Evolutionary conservation across 768 basidiomycete genomes (phyloP).

Genomic region (Panaeolus papilionaceus): DNA sequence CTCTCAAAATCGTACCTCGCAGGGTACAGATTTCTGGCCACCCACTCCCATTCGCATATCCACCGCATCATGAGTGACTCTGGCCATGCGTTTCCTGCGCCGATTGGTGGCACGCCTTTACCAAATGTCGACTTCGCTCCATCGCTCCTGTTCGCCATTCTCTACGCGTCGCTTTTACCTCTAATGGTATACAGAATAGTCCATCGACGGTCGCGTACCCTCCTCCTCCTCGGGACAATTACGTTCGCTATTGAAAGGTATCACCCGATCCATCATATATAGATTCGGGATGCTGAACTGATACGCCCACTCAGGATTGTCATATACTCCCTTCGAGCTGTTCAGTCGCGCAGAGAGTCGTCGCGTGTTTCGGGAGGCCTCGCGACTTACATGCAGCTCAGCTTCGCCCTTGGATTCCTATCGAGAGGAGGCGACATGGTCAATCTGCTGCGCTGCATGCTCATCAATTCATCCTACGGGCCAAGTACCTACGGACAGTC

Average conservation of each 20-base stretch:
- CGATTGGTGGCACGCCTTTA: conserved; percentile 49
- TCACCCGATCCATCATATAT: background rate
- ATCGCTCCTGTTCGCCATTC: conserved; percentile 46
- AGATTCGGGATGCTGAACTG: background rate
- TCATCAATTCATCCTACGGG: conserved; percentile 47
- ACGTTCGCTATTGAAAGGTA: conserved; percentile 46
- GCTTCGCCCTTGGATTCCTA: conserved; percentile 40
- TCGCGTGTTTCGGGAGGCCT: conserved; percentile 31
- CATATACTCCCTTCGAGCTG: conserved; percentile 38
- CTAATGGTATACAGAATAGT: conserved; percentile 41
- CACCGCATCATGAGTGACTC: background rate
- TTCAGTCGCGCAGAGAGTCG: conserved; percentile 28
- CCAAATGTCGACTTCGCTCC: conserved; percentile 44
- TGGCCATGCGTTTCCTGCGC: conserved; percentile 43
- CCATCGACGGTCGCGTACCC: conserved; percentile 40
- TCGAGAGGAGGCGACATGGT: conserved; percentile 41
- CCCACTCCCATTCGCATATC: too few species aligned
- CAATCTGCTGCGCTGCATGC: conserved; percentile 41
- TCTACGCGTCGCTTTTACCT: conserved; percentile 45
- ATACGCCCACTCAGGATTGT: conserved; percentile 32
- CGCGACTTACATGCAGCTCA: conserved; percentile 37
- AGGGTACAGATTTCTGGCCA: too few species aligned
- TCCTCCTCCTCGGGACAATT: conserved; percentile 40
- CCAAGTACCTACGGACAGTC: conserved; percentile 36
- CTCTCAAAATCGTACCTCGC: too few species aligned